These are phyloP conservation scores for Pythium aristosporum DNA, from an alignment of 352 stramenopile genomes.

Conservation along the genomic window DNA sequence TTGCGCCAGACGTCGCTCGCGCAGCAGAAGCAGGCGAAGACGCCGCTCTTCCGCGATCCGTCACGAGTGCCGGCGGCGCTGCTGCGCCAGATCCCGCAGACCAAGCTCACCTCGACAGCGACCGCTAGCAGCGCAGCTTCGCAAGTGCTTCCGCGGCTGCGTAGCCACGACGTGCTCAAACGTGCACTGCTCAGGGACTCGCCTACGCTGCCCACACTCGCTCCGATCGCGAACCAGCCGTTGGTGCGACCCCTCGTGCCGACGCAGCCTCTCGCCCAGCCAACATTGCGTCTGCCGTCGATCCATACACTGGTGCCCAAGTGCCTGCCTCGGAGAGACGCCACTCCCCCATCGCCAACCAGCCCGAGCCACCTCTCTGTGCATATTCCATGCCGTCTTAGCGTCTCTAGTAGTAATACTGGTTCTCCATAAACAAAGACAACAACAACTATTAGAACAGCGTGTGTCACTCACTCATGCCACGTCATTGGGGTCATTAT, in stretches of 20 bases:
- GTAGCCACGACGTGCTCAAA: constrained; percentile 14
- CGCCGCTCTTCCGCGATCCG: constrained; percentile 14
- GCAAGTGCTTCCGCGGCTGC: constrained; percentile 8
- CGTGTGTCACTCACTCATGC: too few species aligned
- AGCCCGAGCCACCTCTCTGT: background rate
- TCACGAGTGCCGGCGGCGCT: constrained; percentile 16
- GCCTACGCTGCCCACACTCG: background rate
- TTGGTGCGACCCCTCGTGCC: background rate
- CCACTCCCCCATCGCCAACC: background rate
- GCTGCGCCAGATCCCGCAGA: constrained; percentile 16
- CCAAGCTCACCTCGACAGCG: background rate
- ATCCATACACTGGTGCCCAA: constrained; percentile 1
- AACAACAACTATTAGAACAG: too few species aligned
- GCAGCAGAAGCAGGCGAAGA: constrained; percentile 13
- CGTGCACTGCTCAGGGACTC: constrained; percentile 9
- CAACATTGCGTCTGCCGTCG: constrained; percentile 2
- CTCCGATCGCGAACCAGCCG: background rate
- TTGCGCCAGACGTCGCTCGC: constrained; percentile 12
- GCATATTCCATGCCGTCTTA: background rate
- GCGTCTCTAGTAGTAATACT: too few species aligned
- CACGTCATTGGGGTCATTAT: too few species aligned
- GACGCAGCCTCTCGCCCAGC: background rate
- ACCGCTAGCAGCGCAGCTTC: too few species aligned
- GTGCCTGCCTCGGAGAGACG: background rate
- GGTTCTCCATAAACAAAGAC: too few species aligned